Percentiles rank a stretch among this genome's conserved stretches.
Evolutionary conservation across 148 eudicot genomes (phyloP).

Genomic region (Limonium bicolor): DNA sequence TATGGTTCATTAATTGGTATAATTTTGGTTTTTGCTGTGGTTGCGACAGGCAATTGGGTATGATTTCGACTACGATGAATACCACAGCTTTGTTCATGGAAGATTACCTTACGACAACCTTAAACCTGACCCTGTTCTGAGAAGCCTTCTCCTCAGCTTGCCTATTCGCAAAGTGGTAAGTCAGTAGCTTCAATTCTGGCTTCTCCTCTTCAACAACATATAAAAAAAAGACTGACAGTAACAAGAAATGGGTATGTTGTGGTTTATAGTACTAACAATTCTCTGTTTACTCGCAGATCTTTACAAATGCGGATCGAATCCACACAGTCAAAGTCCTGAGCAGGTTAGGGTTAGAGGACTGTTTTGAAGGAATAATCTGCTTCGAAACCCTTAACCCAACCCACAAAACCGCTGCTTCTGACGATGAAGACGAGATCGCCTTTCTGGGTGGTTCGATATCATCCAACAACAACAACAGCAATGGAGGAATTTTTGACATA

Average conservation of each 20-base stretch:
- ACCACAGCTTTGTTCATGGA: conserved; percentile 96
- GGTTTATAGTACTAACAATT: too few relatives aligned
- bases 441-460: conserved; percentile 26
- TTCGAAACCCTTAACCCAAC: conserved; percentile 75
- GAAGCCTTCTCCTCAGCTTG: conserved; percentile 56
- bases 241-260: too few relatives aligned
- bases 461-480: background rate
- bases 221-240: too few relatives aligned
- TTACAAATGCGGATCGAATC: conserved; percentile 70
- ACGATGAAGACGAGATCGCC: conserved; percentile 59
- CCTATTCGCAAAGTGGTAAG: conserved; percentile 94
- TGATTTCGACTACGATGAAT: conserved; percentile 87
- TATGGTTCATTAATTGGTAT: background rate
- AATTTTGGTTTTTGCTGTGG: background rate
- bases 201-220: too few relatives aligned
- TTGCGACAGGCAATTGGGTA: conserved; percentile 74
- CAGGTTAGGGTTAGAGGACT: conserved; percentile 65
- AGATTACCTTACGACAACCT: conserved; percentile 80
- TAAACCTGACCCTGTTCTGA: conserved; percentile 77
- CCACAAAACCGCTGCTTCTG: conserved; percentile 41
- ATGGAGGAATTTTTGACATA: conserved; percentile 56
- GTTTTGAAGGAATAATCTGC: conserved; percentile 87
- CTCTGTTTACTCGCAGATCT: conserved; percentile 25
- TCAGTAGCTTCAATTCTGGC: background rate
- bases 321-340: conserved; percentile 54